phyloP scores from a whole-genome alignment of 495 filamentous ascomycete genomes.

The Melanomma pulvis-pyrius region DNA sequence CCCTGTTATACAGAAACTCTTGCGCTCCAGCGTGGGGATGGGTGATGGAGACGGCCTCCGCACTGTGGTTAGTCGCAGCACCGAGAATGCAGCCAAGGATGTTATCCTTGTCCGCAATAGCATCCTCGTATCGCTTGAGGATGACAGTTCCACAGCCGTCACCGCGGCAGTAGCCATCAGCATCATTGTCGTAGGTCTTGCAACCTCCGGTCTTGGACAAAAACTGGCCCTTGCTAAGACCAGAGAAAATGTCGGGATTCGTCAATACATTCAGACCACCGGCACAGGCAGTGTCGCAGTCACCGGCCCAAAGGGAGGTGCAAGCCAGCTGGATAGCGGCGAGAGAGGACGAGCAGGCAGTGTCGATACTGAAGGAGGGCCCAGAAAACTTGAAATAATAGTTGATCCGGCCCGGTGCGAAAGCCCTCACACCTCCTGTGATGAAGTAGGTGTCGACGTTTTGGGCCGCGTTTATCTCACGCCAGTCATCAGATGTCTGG shows the following conservation, averaged over 20 bases:
- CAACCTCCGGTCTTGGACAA: slow-evolving; percentile 78
- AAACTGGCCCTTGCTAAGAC: slow-evolving; percentile 82
- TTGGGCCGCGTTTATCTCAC: slow-evolving; percentile 86
- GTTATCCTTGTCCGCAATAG: slow-evolving; percentile 53
- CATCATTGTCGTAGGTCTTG: slow-evolving; percentile 58
- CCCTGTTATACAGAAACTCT: slow-evolving; percentile 48
- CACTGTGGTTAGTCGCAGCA: slow-evolving; percentile 49
- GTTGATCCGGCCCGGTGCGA: slow-evolving; percentile 86
- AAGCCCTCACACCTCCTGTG: slow-evolving; percentile 84
- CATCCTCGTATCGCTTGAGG: slow-evolving; percentile 55
- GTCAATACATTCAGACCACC: slow-evolving; percentile 82
- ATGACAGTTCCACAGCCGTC: slow-evolving; percentile 52
- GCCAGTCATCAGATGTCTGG: slow-evolving; percentile 89
- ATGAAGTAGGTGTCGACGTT: slow-evolving; percentile 95
- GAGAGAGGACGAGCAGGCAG: slow-evolving; percentile 84
- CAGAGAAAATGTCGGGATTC: slow-evolving; percentile 82
- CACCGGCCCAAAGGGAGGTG: slow-evolving; percentile 75
- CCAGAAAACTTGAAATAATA: slow-evolving; percentile 88
- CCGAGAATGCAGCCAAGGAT: slow-evolving; percentile 53
- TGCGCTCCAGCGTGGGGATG: slow-evolving; percentile 56
- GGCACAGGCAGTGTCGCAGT: slow-evolving; percentile 82
- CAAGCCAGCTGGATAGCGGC: slow-evolving; percentile 85
- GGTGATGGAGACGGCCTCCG: slow-evolving; percentile 51
- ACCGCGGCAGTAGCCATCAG: slow-evolving; percentile 55
- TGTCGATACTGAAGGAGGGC: slow-evolving; percentile 83